Base-by-base conservation (phyloP, 257 asterid species). In the Fraxinus cuspidata region DNA sequence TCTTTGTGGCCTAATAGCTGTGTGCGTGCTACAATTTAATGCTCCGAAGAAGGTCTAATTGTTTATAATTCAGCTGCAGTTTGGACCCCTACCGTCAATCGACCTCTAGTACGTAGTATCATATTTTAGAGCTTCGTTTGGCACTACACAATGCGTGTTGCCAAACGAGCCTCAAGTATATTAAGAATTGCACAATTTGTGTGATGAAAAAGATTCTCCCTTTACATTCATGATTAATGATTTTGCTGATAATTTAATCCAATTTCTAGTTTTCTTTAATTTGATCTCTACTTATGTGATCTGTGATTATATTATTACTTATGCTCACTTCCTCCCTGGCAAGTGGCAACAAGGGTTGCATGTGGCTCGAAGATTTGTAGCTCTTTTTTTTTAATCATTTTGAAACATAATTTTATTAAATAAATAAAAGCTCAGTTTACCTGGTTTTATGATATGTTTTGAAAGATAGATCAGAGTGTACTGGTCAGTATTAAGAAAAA, bases 311-410 rank as follows among this genome's bases (percentile, higher is more conserved):
- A 60, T 60, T 63, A 10, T 25, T 11, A 25, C 18, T 63, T 63
- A 3, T 23, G 69, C 35, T 63, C n/a, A 27, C 69, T 63, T 63
- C 35, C 34, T 63, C n/a, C n/a, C 69, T 63, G 69, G 69, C 69
- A 63, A 63, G 27, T 63, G 69, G 19, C 34, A 63, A 63, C 35
- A 3, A 58, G 34, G 69, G 32, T 13, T 63, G 69, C 69, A 63
- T 63, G 69, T 63, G 69, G 69, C 69, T 25, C 35, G n/a, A 63
- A 27, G n/a, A 63, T n/a, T 63, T 8, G 69, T 16, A 11, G 7
- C 18, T 63, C 69, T 5, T 63, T 63, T 63, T 63, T 63, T 63
- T 23, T 23, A 63, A 63, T 63, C 7, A 63, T 10, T 63, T 63
- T 63, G 31, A 4, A 63, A 9, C 34, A 25, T 3, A 63, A 11